These are phyloP conservation scores for Pseudogymnoascus sp. DNA, from an alignment of 2,329 filamentous ascomycete genomes.

Conservation along the genomic window DNA sequence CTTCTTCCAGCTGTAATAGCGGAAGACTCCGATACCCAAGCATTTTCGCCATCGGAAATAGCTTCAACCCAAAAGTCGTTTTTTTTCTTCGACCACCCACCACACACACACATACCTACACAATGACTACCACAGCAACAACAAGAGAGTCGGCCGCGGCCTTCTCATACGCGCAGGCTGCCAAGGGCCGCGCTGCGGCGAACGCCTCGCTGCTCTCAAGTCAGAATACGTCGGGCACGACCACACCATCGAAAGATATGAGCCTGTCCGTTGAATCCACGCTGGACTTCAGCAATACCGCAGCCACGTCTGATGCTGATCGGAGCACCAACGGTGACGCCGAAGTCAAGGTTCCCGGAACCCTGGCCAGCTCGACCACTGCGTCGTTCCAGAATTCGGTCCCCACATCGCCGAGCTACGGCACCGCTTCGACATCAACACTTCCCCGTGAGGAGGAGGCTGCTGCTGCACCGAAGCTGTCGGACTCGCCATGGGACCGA, in stretches of 20 bases:
- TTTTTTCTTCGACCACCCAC: background rate
- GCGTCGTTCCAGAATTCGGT: constrained; percentile 29
- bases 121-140: constrained; percentile 35
- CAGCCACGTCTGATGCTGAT: constrained; percentile 11
- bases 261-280: constrained; percentile 16
- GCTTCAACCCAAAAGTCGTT: background rate
- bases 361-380: constrained; percentile 18
- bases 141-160: constrained; percentile 28
- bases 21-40: constrained; percentile 1
- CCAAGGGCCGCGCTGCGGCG: constrained; percentile 57
- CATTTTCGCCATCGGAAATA: background rate
- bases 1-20: constrained; percentile 14
- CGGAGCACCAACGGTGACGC: constrained; percentile 20
- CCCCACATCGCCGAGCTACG: constrained; percentile 46
- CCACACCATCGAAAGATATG: constrained; percentile 24
- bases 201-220: constrained; percentile 23
- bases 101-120: constrained; percentile 11
- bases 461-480: background rate
- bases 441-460: constrained; percentile 49
- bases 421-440: constrained; percentile 42
- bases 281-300: background rate
- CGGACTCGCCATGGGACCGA: background rate
- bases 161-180: constrained; percentile 94
- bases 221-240: constrained; percentile 26
- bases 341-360: constrained; percentile 12